phyloP scores from a whole-genome alignment of 1,139 yeast species.

The Yamadazyma mexicana region DNA sequence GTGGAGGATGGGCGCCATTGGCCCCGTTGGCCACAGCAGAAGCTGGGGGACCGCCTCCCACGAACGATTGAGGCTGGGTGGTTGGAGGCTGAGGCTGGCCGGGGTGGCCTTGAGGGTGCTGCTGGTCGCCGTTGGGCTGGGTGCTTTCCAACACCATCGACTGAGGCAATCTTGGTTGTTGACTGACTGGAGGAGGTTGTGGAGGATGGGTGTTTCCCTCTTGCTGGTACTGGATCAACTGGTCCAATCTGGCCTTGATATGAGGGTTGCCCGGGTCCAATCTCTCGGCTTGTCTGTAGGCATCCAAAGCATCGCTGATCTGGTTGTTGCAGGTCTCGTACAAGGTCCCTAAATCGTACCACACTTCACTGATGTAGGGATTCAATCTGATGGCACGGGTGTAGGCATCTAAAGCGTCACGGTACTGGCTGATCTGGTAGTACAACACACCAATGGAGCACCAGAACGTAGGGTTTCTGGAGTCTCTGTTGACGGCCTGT shows the following conservation, averaged over 20 bases:
- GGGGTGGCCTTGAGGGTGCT: conserved; percentile 17
- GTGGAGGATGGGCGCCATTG: conserved; percentile 9
- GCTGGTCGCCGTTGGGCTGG: conserved; percentile 25
- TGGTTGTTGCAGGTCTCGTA: conserved; percentile 98
- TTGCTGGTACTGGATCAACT: conserved; percentile 72
- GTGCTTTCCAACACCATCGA: conserved; percentile 57
- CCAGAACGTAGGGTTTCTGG: conserved; percentile 98
- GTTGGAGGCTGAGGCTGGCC: conserved; percentile 12
- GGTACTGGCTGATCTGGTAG: conserved; percentile 91
- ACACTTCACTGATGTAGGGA: conserved; percentile 94
- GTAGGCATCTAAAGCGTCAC: conserved; percentile 97
- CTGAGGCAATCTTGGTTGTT: conserved; percentile 58
- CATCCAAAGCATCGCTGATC: conserved; percentile 91
- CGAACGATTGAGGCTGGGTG: conserved; percentile 4
- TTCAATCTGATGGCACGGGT: conserved; percentile 93
- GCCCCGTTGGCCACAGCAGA: background rate
- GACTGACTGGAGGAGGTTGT: conserved; percentile 66
- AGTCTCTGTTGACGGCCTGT: conserved; percentile 96
- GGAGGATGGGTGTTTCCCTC: conserved; percentile 70
- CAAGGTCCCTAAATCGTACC: conserved; percentile 97
- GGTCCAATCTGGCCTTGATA: conserved; percentile 88
- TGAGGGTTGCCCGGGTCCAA: conserved; percentile 94
- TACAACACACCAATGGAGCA: conserved; percentile 96
- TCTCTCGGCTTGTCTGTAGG: conserved; percentile 93
- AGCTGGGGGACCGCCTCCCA: conserved; percentile 4